phyloP scores from a whole-genome alignment of 768 basidiomycete genomes.

The Trametes sanguinea region DNA sequence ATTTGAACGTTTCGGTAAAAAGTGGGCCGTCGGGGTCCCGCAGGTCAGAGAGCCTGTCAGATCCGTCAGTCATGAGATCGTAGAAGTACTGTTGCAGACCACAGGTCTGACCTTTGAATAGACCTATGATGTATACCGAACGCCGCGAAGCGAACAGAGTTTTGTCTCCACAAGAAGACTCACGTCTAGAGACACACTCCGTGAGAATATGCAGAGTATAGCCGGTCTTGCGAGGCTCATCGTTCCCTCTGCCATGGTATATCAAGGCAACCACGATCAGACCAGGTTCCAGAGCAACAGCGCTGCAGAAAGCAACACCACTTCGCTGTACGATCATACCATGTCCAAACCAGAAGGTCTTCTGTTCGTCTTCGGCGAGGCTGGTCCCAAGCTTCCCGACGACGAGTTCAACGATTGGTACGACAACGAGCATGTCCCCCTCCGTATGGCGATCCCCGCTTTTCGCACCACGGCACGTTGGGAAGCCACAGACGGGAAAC shows the following conservation, averaged over 20 bases:
- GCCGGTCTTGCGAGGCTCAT: background rate
- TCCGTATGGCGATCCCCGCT: slow-evolving; percentile 38
- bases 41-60: too few relatives aligned
- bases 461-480: slow-evolving; percentile 40
- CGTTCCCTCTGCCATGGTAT: too few relatives aligned
- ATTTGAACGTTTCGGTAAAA: too few relatives aligned
- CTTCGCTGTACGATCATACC: background rate
- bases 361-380: slow-evolving; percentile 32
- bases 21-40: too few relatives aligned
- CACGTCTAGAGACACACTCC: background rate
- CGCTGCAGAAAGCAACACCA: background rate
- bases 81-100: too few relatives aligned
- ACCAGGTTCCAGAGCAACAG: too few relatives aligned
- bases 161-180: background rate
- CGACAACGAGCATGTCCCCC: slow-evolving; percentile 54
- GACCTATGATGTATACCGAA: background rate
- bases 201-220: background rate
- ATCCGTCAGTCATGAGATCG: too few relatives aligned
- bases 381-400: slow-evolving; percentile 34
- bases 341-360: slow-evolving; percentile 28
- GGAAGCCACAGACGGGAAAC: slow-evolving; percentile 35
- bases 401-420: slow-evolving; percentile 57
- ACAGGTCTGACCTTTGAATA: background rate
- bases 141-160: background rate
- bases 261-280: too few relatives aligned